Evolutionary conservation across 192 early-diverging fungal species (phyloP), one percentile per base, ranked within the genome.

Genomic region (Dimargaris xerosporica): DNA sequence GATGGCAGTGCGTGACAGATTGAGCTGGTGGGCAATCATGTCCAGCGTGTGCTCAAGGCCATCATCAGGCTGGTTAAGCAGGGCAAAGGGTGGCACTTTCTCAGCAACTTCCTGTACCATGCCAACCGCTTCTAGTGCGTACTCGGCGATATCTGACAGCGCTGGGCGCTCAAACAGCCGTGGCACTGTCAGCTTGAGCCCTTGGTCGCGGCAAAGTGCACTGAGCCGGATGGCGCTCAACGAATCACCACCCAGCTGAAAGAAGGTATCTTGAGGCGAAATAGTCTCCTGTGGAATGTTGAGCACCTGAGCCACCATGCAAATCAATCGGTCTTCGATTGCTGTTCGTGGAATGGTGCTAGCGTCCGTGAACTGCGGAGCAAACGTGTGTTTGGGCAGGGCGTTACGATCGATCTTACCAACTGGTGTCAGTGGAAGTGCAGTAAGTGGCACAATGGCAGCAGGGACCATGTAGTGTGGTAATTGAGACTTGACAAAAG

Each of bases 61-160:
- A n/a, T n/a, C n/a, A 51, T 13, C 6, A 51, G 19, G 19, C 15
- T 21, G 25, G 50, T 51, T 7, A 39, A 21, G 54, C 67, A 63
- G 21, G 0, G 15, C 69, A 19, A 2, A 17, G 39, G 46, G 66
- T 69, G 13, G 62, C 47, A 7, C 25, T 30, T 15, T 73, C 48
- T 29, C 65, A 70, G 54, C 73, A 71, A 11, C 70, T 68, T 2
- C 71, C 74, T 13, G 70, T 44, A 21, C 60, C 52, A 56, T 70
- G 70, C 53, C 73, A 75, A 17, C 61, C 7, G 50, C 10, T 5
- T n/a, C 13, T 7, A 5, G 50, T 13, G 6, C 19, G 6, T 6
- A 51, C 21, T 23, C n/a, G 50, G 7, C 25, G 6, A n/a, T 6
- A 6, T 6, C 5, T 23, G 21, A 51, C 21, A 54, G 28, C 15